These are phyloP conservation scores for Nyssa sinensis DNA, from an alignment of 148 eudicot genomes.

Conservation along the genomic window DNA sequence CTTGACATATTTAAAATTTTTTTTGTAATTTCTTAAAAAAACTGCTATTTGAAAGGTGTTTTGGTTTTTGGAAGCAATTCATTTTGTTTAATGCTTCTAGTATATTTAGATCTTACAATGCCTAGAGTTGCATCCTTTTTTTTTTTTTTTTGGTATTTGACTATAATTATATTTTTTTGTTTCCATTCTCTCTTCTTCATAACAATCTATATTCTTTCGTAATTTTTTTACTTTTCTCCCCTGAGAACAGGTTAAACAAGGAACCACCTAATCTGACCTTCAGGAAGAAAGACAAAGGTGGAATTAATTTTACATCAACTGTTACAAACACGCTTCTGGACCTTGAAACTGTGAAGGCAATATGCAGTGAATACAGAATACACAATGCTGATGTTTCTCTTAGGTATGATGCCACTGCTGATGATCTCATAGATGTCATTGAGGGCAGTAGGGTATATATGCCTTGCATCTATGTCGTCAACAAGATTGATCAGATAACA, in stretches of 20 bases:
- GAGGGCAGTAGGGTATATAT: conserved; percentile 95
- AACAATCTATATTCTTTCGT: not conserved
- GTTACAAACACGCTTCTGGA: conserved; percentile 85
- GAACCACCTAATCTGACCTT: conserved; percentile 96
- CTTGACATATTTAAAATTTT: too few species aligned
- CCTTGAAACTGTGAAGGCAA: conserved; percentile 96
- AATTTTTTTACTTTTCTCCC: not conserved
- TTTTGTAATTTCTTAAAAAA: too few species aligned
- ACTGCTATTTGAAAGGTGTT: not conserved
- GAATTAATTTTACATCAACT: conserved; percentile 92
- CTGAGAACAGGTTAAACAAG: conserved; percentile 74
- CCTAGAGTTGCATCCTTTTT: not conserved
- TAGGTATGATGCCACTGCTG: conserved; percentile 90
- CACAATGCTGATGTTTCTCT: conserved; percentile 96
- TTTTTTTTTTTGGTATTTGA: too few species aligned
- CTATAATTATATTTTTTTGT: not conserved
- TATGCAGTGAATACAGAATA: conserved; percentile 90
- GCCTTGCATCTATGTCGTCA: conserved; percentile 92
- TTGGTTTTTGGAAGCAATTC: not conserved
- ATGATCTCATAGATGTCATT: conserved; percentile 96
- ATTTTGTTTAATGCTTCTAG: not conserved
- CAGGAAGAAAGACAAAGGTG: conserved; percentile 96
- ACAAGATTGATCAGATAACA: conserved; percentile 96
- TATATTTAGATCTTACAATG: not conserved
- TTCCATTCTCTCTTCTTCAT: not conserved